These are phyloP conservation scores for Rugosomyces carneus DNA, from an alignment of 1,284 basidiomycete genomes.

Conservation along the genomic window DNA sequence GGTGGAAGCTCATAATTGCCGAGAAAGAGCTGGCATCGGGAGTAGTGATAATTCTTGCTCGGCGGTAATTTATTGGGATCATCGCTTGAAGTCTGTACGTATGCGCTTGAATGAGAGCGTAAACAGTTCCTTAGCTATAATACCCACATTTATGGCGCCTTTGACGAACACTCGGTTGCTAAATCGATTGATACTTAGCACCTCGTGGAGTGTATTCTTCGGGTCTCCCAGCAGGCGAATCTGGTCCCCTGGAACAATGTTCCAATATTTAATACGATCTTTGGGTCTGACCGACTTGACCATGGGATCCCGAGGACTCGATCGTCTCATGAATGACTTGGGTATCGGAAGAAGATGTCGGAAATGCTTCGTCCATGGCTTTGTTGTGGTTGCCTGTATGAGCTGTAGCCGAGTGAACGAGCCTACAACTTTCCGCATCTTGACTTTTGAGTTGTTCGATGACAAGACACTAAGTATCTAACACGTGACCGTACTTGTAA, in stretches of 20 bases:
- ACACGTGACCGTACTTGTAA: slow-evolving; percentile 5
- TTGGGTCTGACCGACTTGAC: slow-evolving; percentile 52
- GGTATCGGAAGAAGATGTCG: slow-evolving; percentile 57
- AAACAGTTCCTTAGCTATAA: not conserved
- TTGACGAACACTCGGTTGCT: slow-evolving; percentile 69
- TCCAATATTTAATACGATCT: slow-evolving; percentile 80
- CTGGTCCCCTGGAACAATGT: slow-evolving; percentile 77
- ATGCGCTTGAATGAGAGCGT: not conserved
- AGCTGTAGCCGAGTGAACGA: slow-evolving; percentile 37
- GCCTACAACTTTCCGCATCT: slow-evolving; percentile 27
- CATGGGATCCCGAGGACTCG: slow-evolving; percentile 27
- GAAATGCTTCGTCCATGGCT: slow-evolving; percentile 58
- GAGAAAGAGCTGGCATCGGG: slow-evolving; percentile 68
- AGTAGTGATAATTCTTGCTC: slow-evolving; percentile 63
- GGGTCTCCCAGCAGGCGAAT: slow-evolving; percentile 65
- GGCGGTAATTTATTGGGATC: slow-evolving; percentile 23
- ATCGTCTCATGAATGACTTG: slow-evolving; percentile 33
- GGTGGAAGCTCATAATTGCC: slow-evolving; percentile 58
- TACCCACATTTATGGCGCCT: slow-evolving; percentile 42
- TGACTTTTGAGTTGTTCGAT: not conserved
- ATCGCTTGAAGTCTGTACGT: slow-evolving; percentile 22
- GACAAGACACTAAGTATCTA: not conserved
- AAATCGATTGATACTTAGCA: slow-evolving; percentile 64
- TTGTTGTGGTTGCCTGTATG: slow-evolving; percentile 39
- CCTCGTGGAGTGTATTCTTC: slow-evolving; percentile 54